Percentiles rank a stretch among this genome's conserved stretches.
phyloP scores from a whole-genome alignment of 768 basidiomycete genomes.

The Leccinellum rugosiceps region DNA sequence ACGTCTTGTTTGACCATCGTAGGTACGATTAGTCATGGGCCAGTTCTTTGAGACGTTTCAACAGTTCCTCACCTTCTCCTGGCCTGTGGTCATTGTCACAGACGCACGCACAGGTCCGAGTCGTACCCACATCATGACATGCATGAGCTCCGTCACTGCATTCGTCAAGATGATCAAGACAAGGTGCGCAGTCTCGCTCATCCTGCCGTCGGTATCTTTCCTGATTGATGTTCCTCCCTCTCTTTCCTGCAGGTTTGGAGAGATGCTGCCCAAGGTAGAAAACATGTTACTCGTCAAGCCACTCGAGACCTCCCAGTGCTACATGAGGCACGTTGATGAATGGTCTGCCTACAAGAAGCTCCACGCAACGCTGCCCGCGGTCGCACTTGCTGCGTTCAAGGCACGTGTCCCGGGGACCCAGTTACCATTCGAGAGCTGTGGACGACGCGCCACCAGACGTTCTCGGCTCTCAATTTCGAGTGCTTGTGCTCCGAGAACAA shows the following conservation, averaged over 20 bases:
- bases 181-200: conserved; percentile 39
- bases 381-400: conserved; percentile 61
- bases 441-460: conserved; percentile 69
- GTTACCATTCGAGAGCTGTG: conserved; percentile 64
- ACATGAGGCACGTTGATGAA: conserved; percentile 67
- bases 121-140: conserved; percentile 76
- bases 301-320: conserved; percentile 64
- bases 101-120: conserved; percentile 69
- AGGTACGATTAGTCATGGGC: conserved; percentile 82
- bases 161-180: conserved; percentile 88
- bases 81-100: conserved; percentile 79
- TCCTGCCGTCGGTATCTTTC: not conserved
- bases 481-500: conserved; percentile 71
- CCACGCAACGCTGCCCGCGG: conserved; percentile 66
- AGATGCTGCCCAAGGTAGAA: conserved; percentile 66
- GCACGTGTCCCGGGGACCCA: conserved; percentile 64
- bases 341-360: conserved; percentile 67
- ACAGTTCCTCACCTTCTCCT: conserved; percentile 75
- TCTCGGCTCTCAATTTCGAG: conserved; percentile 71
- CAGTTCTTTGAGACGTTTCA: conserved; percentile 76
- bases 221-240: too few relatives aligned
- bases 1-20: not conserved
- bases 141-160: conserved; percentile 62
- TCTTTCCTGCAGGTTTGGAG: conserved; percentile 53
- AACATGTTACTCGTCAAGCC: conserved; percentile 74